Evolutionary conservation across 495 filamentous ascomycete species (phyloP), one percentile per base, ranked within the genome.

Genomic region (Arthonia radiata): DNA sequence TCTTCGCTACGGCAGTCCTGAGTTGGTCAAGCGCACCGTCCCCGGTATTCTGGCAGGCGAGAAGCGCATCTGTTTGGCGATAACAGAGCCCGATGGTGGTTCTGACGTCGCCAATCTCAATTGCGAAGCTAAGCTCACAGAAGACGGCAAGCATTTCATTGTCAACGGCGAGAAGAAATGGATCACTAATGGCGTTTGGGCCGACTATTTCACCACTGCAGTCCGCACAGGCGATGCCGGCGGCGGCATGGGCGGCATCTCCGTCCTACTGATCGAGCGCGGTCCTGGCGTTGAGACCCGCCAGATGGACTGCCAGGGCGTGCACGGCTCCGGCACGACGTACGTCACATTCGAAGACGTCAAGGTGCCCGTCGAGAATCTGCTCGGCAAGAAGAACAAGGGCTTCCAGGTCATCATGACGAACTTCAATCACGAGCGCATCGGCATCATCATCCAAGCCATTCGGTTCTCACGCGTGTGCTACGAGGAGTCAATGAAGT

Each of bases 161-260:
- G 86, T 97, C 49, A 97, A 94, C 44, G 86, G 86, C 23, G 86
- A 93, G 63, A 94, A 97, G 70, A 97, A 97, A 52, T 94, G 86
- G 86, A 97, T 97, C 50, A 93, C 83, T 42, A 94, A 97, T 56
- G 86, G 86, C 39, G 63, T 92, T 34, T 93, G 77, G 75, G 63
- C 59, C 31, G 86, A 97, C 46, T 97, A 93, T 54, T 97, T 97
- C 59, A 94, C 86, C 28, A 79, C 73, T 18, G 86, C 86, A 23
- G 86, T 97, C 18, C 77, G 86, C 31, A 97, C 86, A 1, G 81
- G 83, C 27, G n/a, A n/a, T n/a, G n/a, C n/a, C n/a, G 57, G 54
- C 17, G 35, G 44, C 46, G 86, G 86, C 21, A 93, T 92, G 83
- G 76, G 77, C 38, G 86, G 86, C 36, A 50, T 97, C 27, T 75